phyloP scores from a whole-genome alignment of 768 basidiomycete species.

The Leccinum imitatum region DNA sequence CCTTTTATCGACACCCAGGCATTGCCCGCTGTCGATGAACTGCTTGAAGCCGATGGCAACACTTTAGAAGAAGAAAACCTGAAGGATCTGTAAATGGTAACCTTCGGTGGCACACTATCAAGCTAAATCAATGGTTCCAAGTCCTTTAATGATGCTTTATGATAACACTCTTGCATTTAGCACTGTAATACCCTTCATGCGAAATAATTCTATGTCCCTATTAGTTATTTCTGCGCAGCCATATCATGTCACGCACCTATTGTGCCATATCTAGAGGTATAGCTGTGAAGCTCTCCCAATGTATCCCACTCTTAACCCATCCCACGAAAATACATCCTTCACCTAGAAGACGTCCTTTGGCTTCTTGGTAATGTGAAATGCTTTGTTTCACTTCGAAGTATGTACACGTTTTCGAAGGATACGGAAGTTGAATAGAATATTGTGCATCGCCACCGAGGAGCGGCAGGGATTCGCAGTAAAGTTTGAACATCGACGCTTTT shows the following conservation, averaged over 20 bases:
- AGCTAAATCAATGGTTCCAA: constrained; percentile 9
- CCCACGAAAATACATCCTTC: constrained; percentile 51
- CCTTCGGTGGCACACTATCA: neutral
- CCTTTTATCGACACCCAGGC: constrained; percentile 26
- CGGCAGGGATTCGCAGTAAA: constrained; percentile 37
- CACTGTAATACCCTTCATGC: neutral
- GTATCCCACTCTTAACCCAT: constrained; percentile 57
- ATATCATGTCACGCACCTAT: neutral
- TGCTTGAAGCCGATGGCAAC: constrained; percentile 13
- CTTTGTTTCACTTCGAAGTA: constrained; percentile 48
- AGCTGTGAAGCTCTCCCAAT: constrained; percentile 52
- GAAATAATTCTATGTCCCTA: neutral
- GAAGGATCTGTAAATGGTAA: constrained; percentile 31
- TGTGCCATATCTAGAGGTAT: constrained; percentile 4
- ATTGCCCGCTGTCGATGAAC: constrained; percentile 23
- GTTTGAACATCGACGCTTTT: constrained; percentile 52
- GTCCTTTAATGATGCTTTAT: constrained; percentile 19
- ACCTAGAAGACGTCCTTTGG: constrained; percentile 49
- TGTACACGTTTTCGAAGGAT: constrained; percentile 28
- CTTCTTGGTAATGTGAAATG: constrained; percentile 46
- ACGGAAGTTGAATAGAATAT: constrained; percentile 11
- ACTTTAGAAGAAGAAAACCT: constrained; percentile 15
- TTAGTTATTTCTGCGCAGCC: neutral
- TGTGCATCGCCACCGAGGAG: constrained; percentile 12
- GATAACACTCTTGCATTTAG: constrained; percentile 11